Evolutionary conservation across 768 basidiomycete species (phyloP).

Genomic region (Xerocomellus chrysenteron): DNA sequence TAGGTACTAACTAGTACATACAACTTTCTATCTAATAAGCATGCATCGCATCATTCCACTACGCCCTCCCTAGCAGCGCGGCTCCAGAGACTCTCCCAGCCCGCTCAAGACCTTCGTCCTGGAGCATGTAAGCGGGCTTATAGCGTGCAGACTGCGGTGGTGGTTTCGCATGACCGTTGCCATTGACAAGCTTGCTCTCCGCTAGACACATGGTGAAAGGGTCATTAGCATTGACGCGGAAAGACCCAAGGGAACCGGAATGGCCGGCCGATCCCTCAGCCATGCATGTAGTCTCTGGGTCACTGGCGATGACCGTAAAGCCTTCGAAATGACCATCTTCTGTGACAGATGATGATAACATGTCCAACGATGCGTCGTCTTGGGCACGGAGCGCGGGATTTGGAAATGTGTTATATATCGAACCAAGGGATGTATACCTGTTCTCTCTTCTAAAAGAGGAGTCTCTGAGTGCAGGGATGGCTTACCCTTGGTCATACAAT

Average conservation of each 20-base stretch:
- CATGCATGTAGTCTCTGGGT: conserved; percentile 17
- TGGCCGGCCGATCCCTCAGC: conserved; percentile 5
- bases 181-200: conserved; percentile 9
- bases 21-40: neutral
- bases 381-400: conserved; percentile 72
- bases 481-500: conserved; percentile 90
- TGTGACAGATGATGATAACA: conserved; percentile 21
- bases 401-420: conserved; percentile 90
- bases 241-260: conserved; percentile 2
- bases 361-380: conserved; percentile 6
- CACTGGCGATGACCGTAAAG: conserved; percentile 19
- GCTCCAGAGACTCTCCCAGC: conserved; percentile 52
- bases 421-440: conserved; percentile 97
- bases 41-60: neutral
- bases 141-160: conserved; percentile 40
- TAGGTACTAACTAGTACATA: neutral
- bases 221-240: conserved; percentile 21
- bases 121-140: conserved; percentile 78
- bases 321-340: neutral
- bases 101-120: conserved; percentile 72
- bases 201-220: conserved; percentile 19
- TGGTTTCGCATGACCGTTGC: neutral
- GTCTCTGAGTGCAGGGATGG: conserved; percentile 2
- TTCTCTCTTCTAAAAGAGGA: neutral
- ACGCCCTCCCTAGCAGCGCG: conserved; percentile 6